phyloP scores from a whole-genome alignment of 2,329 filamentous ascomycete species.

The Coniochaeta sp. region DNA sequence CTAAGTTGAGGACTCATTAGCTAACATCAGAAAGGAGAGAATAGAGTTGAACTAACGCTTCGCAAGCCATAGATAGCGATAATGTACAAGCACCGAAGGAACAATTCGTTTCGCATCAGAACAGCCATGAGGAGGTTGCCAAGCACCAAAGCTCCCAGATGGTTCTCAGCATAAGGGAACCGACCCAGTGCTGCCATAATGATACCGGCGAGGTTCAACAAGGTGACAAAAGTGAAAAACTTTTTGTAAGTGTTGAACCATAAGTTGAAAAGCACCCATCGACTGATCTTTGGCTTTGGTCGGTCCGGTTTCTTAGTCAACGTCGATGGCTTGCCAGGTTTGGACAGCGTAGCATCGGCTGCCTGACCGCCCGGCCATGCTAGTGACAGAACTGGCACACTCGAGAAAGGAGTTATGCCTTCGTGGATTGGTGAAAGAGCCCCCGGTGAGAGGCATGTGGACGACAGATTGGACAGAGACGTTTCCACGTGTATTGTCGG shows the following conservation, averaged over 20 bases:
- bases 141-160: slow-evolving; percentile 29
- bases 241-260: slow-evolving; percentile 34
- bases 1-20: slow-evolving; percentile 14
- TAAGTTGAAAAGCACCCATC: slow-evolving; percentile 25
- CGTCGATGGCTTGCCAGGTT: neutral
- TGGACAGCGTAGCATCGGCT: neutral
- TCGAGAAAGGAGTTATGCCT: slow-evolving; percentile 21
- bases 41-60: slow-evolving; percentile 19
- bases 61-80: slow-evolving; percentile 29
- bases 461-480: neutral
- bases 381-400: slow-evolving; percentile 17
- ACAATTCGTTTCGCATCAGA: slow-evolving; percentile 31
- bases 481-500: slow-evolving; percentile 13
- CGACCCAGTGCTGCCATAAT: slow-evolving; percentile 21
- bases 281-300: slow-evolving; percentile 17
- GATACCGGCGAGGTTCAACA: slow-evolving; percentile 27
- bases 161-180: slow-evolving; percentile 28
- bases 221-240: slow-evolving; percentile 28
- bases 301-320: slow-evolving; percentile 5
- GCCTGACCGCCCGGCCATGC: slow-evolving; percentile 11
- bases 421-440: slow-evolving; percentile 23
- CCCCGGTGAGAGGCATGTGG: slow-evolving; percentile 4
- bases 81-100: slow-evolving; percentile 26
- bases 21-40: neutral
- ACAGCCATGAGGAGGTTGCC: slow-evolving; percentile 30